A percentile compares a stretch with the other conserved stretches of the same genome.
Conservation (phyloP, 1,284 basidiomycete species). For the Rhodotorula mucilaginosa region DNA sequence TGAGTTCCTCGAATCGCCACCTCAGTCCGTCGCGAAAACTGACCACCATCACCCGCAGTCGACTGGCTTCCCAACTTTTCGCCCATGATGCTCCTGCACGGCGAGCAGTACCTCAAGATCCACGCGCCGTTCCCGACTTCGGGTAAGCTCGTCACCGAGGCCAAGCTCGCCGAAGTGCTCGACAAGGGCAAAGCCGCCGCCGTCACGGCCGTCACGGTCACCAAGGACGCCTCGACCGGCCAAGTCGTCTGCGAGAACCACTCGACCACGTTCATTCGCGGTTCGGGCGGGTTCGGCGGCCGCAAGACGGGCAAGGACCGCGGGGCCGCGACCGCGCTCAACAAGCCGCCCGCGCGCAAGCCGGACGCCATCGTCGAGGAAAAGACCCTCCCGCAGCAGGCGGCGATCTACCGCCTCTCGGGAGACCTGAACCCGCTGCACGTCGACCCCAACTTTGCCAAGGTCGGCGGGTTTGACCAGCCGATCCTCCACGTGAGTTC, state of each 20-base stretch:
- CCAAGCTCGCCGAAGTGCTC: slow-evolving; percentile 69
- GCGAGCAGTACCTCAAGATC: slow-evolving; percentile 92
- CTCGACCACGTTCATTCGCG: slow-evolving; percentile 88
- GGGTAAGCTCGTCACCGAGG: slow-evolving; percentile 75
- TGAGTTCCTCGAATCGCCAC: slow-evolving; percentile 15
- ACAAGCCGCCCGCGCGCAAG: slow-evolving; percentile 74
- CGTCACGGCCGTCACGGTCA: slow-evolving; percentile 74
- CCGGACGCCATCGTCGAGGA: slow-evolving; percentile 85
- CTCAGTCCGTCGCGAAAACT: too few relatives aligned
- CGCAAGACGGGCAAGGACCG: slow-evolving; percentile 84
- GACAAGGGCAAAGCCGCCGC: slow-evolving; percentile 88
- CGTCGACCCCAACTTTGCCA: slow-evolving; percentile 88
- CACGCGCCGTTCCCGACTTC: slow-evolving; percentile 77
- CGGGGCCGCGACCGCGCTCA: slow-evolving; percentile 80
- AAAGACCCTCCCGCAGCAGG: slow-evolving; percentile 75
- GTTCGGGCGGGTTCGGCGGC: slow-evolving; percentile 91
- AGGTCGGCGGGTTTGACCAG: slow-evolving; percentile 89
- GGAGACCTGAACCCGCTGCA: slow-evolving; percentile 41
- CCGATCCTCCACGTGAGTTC: slow-evolving; percentile 54
- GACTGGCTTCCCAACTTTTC: slow-evolving; percentile 94
- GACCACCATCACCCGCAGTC: slow-evolving; percentile 53
- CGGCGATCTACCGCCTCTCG: slow-evolving; percentile 83
- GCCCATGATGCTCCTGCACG: slow-evolving; percentile 91
- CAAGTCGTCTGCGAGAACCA: slow-evolving; percentile 88
- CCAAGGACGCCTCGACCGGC: slow-evolving; percentile 73